Conservation (phyloP, 2,329 filamentous ascomycete species). For the Intubia oerlemansii region DNA sequence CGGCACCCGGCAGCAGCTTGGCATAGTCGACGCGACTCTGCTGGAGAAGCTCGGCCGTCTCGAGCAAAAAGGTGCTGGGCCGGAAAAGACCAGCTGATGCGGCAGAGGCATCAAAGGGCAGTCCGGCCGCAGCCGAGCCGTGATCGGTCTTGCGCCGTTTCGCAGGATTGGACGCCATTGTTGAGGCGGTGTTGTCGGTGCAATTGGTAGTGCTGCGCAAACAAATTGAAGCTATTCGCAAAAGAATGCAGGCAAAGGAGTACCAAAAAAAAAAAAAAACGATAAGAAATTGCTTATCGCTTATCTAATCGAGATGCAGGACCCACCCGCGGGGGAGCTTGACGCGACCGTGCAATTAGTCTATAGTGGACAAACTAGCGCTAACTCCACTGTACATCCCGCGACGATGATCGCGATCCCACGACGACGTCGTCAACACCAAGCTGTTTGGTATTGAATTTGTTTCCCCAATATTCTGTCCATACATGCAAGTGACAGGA, state of each 20-base stretch:
- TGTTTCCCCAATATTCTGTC: no score
- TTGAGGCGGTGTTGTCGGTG: conserved; percentile 1
- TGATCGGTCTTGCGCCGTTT: conserved; percentile 16
- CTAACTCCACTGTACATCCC: no score
- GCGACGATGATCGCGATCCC: no score
- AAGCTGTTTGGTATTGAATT: no score
- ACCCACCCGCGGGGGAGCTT: no score
- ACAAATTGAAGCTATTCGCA: background rate
- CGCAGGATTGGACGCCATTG: conserved; percentile 13
- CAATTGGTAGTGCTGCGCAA: conserved; percentile 1
- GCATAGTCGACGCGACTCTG: conserved; percentile 31
- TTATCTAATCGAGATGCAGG: no score
- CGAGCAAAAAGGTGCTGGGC: conserved; percentile 32
- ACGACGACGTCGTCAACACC: no score
- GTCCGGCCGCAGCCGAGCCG: conserved; percentile 4
- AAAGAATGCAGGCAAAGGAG: no score
- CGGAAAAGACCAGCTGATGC: conserved; percentile 13
- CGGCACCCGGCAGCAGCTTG: conserved; percentile 25
- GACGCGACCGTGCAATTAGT: no score
- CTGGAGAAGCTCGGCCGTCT: conserved; percentile 36
- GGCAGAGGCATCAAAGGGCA: conserved; percentile 10
- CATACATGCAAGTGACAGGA: no score
- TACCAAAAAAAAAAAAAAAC: conserved; percentile 1
- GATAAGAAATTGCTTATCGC: conserved; percentile 1
- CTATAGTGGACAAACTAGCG: no score